Conservation (phyloP, 371 early-diverging fungal genomes). For the Funneliformis caledonium region DNA sequence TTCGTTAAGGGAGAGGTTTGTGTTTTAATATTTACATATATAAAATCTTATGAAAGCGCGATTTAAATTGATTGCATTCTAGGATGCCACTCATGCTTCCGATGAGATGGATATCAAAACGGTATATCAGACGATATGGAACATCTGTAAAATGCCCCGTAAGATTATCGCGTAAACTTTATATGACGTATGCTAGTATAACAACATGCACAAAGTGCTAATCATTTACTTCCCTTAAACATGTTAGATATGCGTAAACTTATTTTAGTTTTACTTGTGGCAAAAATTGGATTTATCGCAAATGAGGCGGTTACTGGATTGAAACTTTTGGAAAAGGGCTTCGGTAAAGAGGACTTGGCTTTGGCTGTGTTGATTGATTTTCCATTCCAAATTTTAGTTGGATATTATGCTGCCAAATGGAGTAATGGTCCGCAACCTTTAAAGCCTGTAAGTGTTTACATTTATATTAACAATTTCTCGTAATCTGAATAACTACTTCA, state of each 20-base stretch:
- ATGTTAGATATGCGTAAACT: conserved; percentile 79
- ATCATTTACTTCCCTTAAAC: background rate
- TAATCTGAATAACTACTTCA: conserved; percentile 64
- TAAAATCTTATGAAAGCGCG: background rate
- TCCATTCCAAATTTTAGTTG: conserved; percentile 94
- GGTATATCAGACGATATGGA: conserved; percentile 69
- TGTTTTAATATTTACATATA: background rate
- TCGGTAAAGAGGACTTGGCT: conserved; percentile 93
- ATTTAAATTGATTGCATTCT: background rate
- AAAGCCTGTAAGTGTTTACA: conserved; percentile 69
- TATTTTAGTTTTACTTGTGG: conserved; percentile 77
- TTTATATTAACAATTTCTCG: conserved; percentile 44
- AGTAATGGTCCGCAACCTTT: conserved; percentile 84
- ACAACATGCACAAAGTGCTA: background rate
- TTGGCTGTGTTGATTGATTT: conserved; percentile 93
- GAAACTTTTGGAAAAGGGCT: conserved; percentile 92
- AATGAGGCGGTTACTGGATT: conserved; percentile 93
- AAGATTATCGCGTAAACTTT: conserved; percentile 42
- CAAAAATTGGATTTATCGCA: conserved; percentile 94
- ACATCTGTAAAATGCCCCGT: conserved; percentile 75
- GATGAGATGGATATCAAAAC: conserved; percentile 51
- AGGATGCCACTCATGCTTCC: conserved; percentile 43
- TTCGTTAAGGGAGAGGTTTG: conserved; percentile 77
- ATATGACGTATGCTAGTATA: background rate
- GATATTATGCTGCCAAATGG: conserved; percentile 97